Evolutionary conservation across 2,329 filamentous ascomycete species (phyloP), one percentile per base, ranked within the genome.

Genomic region (Lizonia empirigonia): DNA sequence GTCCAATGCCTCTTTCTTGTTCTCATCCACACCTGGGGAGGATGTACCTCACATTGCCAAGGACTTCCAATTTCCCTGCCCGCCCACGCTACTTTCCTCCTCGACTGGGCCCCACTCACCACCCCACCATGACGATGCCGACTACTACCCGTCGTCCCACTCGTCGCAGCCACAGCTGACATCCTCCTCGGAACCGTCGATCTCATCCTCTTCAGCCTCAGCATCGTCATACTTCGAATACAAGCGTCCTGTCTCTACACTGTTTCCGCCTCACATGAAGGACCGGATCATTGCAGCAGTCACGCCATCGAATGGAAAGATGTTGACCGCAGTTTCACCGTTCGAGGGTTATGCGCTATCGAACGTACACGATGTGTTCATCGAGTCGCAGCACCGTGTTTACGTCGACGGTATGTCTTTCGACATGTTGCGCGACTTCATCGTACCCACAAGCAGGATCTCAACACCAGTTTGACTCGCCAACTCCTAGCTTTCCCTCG

Each of bases 391-490:
- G 22, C 67, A 70, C 3, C 54, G 67, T 10, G 63, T 73, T 12
- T 56, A 61, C 9, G 64, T 72, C 19, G 69, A 73, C 34, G 70
- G 70, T 38, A 62, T 72, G 60, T 66, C 68, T 0, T 72, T 73
- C 37, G 70, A 73, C 42, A 67, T 73, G 60, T 38, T 70, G 5
- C 51, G 60, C 36, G 64, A 70, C 47, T 62, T 71, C 12, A 51
- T 59, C 15, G 54, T 63, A 35, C 59, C 69, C 1, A 27, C 26
- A 22, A 60, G 55, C 12, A 45, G 56, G 39, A 46, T 65, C 6
- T 54, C 51, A 13, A 72, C 68, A 32, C 67, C 67, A 7, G 68
- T 63, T 44, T 70, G 55, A 53, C 2, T 20, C 10, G 15, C 13
- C 12, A 3, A 40, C 39, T 41, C 27, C 45, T 34, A 10, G 27